phyloP scores from a whole-genome alignment of 306 rosid genomes.

The Quercus ilex region DNA sequence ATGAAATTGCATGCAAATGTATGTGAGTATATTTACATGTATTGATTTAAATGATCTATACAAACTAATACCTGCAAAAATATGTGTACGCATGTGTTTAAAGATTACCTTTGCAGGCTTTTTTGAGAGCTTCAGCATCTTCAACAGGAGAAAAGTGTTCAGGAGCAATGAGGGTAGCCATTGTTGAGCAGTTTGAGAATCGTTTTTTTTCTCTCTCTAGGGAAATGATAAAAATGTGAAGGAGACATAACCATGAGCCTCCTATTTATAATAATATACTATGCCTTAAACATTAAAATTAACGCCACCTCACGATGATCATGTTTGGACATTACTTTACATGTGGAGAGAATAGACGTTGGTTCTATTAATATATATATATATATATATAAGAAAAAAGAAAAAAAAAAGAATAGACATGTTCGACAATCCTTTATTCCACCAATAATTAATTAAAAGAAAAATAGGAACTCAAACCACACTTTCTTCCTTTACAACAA shows the following conservation, averaged over 20 bases:
- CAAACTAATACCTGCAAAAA: neutral
- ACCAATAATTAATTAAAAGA: neutral
- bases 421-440: neutral
- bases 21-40: too few species aligned
- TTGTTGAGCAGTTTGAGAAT: constrained; percentile 7
- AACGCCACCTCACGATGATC: constrained; percentile 29
- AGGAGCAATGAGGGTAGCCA: constrained; percentile 50
- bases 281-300: constrained; percentile 7
- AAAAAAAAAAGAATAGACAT: neutral
- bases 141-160: constrained; percentile 34
- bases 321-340: constrained; percentile 11
- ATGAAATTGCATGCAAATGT: too few species aligned
- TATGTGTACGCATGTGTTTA: too few species aligned
- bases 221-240: neutral
- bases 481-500: too few species aligned
- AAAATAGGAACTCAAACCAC: neutral
- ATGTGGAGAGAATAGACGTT: neutral
- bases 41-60: too few species aligned
- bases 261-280: neutral
- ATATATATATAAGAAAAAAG: too few species aligned
- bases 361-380: too few species aligned
- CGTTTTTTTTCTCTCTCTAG: neutral
- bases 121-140: constrained; percentile 64
- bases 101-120: constrained; percentile 54
- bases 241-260: neutral